phyloP scores from a whole-genome alignment of 1,139 yeast species.

The Pichia norvegensis region DNA sequence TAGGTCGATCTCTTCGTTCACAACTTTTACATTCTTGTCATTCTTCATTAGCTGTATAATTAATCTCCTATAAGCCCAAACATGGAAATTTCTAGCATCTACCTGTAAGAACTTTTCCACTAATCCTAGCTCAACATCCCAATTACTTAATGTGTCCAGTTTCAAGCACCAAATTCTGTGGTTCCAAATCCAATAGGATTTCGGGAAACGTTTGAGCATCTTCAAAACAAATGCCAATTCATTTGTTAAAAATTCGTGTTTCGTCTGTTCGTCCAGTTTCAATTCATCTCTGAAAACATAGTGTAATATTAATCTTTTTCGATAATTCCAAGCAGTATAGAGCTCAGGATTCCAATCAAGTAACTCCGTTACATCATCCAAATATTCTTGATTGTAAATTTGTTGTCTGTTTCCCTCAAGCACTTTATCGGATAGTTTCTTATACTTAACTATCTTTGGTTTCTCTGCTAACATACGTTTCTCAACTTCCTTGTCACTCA shows the following conservation, averaged over 20 bases:
- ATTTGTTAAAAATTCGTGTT: slow-evolving; percentile 36
- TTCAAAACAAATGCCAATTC: slow-evolving; percentile 59
- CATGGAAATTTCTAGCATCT: slow-evolving; percentile 86
- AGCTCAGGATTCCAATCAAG: slow-evolving; percentile 73
- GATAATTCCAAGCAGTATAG: slow-evolving; percentile 83
- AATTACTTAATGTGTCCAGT: slow-evolving; percentile 44
- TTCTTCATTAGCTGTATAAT: slow-evolving; percentile 43
- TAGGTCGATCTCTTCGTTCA: slow-evolving; percentile 18
- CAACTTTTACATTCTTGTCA: slow-evolving; percentile 23
- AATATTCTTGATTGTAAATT: slow-evolving; percentile 34
- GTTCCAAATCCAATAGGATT: slow-evolving; percentile 95
- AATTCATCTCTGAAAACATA: slow-evolving; percentile 26
- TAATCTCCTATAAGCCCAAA: slow-evolving; percentile 88
- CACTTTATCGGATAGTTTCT: slow-evolving; percentile 37
- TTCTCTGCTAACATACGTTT: slow-evolving; percentile 50
- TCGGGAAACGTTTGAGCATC: slow-evolving; percentile 62
- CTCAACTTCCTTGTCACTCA: slow-evolving; percentile 47
- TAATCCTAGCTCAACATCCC: slow-evolving; percentile 62
- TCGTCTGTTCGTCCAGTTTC: slow-evolving; percentile 15
- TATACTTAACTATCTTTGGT: slow-evolving; percentile 47
- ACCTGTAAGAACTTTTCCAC: slow-evolving; percentile 59
- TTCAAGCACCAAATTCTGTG: slow-evolving; percentile 81
- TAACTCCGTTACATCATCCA: slow-evolving; percentile 49
- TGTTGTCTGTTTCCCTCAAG: slow-evolving; percentile 32
- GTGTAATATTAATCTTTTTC: slow-evolving; percentile 58